Base-by-base conservation (phyloP, 176 grass and related monocot genomes). In the Bromus sterilis region DNA sequence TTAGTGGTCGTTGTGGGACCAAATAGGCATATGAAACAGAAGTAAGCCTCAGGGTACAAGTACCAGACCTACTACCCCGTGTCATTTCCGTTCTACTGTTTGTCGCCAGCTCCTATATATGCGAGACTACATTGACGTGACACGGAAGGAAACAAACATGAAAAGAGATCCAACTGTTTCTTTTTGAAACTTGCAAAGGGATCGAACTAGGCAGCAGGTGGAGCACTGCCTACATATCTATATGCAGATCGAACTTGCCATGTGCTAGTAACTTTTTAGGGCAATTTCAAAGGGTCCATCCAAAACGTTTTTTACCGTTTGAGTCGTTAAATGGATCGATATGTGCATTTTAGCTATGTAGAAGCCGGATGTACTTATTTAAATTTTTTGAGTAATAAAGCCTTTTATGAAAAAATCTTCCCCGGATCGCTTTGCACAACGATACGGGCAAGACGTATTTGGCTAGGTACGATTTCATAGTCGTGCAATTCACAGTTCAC, bases 1-100 rank as follows among this genome's bases (percentile, higher is more conserved):
- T 78, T 85, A 85, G 81, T 91, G 82, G 86, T 88, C 82, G 48
- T 53, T 48, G 71, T 87, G 85, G 77, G 77, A 20, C 81, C 81
- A 82, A 77, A 68, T 80, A 36, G 35, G 66, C 24, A 20, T 66
- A 20, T 66, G 21, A 70, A 60, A 7, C 5, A 49, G 72, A 85
- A 82, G 48, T 71, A 77, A 77, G 56, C 63, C 34, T 23, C 77
- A 71, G 63, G 77, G 75, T 74, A 74, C 35, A 41, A 74, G 86
- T 84, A 84, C 62, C 55, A 42, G 79, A 34, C 80, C 66, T 87
- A 85, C 62, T 34, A 31, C 41, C 25, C 41, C 24, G n/a, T 90
- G 86, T 43, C 70, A 42, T 77, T 63, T 80, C 68, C 30, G 55
- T 87, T 51, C 74, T 61, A 86, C 83, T 87, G 42, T 90, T 82